Evolutionary conservation across 106 monocot genomes (phyloP), one percentile per base, ranked within the genome.

Genomic region (Cymbidium sinense): DNA sequence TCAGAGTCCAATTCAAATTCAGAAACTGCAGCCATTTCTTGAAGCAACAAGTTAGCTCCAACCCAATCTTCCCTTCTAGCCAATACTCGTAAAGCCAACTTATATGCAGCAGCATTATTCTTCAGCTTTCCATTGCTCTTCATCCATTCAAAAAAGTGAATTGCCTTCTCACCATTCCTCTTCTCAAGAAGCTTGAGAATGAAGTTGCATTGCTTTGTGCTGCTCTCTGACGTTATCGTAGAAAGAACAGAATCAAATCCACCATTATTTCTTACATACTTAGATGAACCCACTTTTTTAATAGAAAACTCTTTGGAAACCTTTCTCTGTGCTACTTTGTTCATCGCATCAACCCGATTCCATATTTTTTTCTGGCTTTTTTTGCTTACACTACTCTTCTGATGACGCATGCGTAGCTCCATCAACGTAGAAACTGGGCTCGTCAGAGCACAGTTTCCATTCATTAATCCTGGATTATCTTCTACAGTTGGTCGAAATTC

Each of bases 121-220:
- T n/a, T 83, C 78, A 99, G 52, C 75, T 99, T 99, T n/a, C 90
- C 90, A 58, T 99, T 87, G 72, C 13, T 41, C 78, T 73, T 94
- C 98, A 99, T 99, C 90, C 92, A 92, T 11, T 87, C 83, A 73
- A 99, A 90, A 65, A 99, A 92, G 5, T 81, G 43, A 20, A 94
- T 21, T 34, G 83, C 77, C 79, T 84, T 90, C 30, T 85, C 84
- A 37, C 85, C 87, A 23, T 52, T 83, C 17, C 70, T 80, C 74
- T 75, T 88, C 83, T 92, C 94, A 4, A 99, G 81, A 41, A 75
- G 44, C 25, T 85, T 90, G 20, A 99, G 83, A 74, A 92, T 65
- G 70, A 55, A 65, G 70, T 92, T 99, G 73, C 98, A 99, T 33
- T 80, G 77, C 21, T 88, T 84, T 5, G 87, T 64, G 73, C 79